Conservation (phyloP, 768 basidiomycete species). For the Xerocomellus intermedius region DNA sequence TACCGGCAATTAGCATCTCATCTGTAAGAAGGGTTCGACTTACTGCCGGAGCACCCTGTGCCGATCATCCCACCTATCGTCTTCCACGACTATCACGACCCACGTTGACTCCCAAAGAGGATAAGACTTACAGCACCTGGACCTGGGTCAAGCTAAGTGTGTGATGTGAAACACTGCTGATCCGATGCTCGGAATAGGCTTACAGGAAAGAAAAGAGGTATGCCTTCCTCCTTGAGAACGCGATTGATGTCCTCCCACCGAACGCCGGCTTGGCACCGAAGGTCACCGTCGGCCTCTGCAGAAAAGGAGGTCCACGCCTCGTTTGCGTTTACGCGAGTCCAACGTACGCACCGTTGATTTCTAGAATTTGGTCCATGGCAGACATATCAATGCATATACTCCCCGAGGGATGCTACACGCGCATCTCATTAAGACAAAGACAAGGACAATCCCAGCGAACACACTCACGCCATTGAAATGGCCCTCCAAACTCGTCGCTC, state of each 20-base stretch:
- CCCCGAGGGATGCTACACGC: constrained; percentile 41
- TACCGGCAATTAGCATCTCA: constrained; percentile 20
- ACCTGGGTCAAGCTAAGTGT: constrained; percentile 62
- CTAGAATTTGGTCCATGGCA: constrained; percentile 63
- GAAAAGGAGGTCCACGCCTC: background rate
- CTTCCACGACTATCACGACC: constrained; percentile 31
- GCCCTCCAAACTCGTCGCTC: constrained; percentile 85
- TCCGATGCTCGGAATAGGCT: constrained; percentile 17
- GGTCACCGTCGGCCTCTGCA: constrained; percentile 67
- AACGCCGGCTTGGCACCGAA: constrained; percentile 73
- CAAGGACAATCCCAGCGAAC: background rate
- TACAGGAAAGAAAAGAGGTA: constrained; percentile 87
- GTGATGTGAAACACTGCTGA: background rate
- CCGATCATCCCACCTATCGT: constrained; percentile 90
- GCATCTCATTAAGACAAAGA: constrained; percentile 1
- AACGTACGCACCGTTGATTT: constrained; percentile 47
- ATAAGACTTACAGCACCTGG: constrained; percentile 56
- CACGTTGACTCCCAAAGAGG: background rate
- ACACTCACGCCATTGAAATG: constrained; percentile 71
- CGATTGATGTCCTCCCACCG: constrained; percentile 80
- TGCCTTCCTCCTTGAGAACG: constrained; percentile 61
- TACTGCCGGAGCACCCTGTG: constrained; percentile 83
- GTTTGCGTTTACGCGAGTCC: constrained; percentile 1
- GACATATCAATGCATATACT: constrained; percentile 69
- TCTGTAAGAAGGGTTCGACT: constrained; percentile 27